Conservation (phyloP, 2,329 filamentous ascomycete genomes). For the Verticillium isaacii region DNA sequence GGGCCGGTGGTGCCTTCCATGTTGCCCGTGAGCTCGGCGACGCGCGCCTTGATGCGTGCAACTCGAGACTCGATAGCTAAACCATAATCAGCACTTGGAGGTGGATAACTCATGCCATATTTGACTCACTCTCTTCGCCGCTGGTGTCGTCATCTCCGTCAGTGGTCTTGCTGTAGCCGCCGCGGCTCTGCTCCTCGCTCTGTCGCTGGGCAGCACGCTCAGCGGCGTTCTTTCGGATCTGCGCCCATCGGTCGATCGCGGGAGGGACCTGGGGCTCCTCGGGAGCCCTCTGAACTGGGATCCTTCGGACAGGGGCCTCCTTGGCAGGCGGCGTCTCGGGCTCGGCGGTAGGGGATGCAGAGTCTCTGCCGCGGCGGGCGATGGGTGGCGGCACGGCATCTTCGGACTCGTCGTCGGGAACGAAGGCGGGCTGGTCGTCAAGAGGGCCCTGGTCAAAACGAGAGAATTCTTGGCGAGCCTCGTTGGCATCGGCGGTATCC, state of each 20-base stretch:
- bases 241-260: slow-evolving; percentile 81
- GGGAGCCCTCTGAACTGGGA: slow-evolving; percentile 1
- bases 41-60: slow-evolving; percentile 93
- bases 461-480: slow-evolving; percentile 57
- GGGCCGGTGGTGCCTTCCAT: slow-evolving; percentile 56
- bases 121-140: slow-evolving; percentile 84
- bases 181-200: slow-evolving; percentile 60
- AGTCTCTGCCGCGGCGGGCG: slow-evolving; percentile 31
- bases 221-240: slow-evolving; percentile 91
- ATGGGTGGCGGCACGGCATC: slow-evolving; percentile 49
- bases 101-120: neutral
- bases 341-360: slow-evolving; percentile 18
- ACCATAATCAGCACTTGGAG: slow-evolving; percentile 16
- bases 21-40: slow-evolving; percentile 87
- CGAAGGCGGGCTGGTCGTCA: slow-evolving; percentile 78
- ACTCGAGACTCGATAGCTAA: slow-evolving; percentile 95
- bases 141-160: slow-evolving; percentile 84
- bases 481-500: slow-evolving; percentile 52
- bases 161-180: slow-evolving; percentile 49
- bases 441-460: slow-evolving; percentile 87
- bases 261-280: slow-evolving; percentile 26
- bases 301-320: slow-evolving; percentile 24
- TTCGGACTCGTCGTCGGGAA: slow-evolving; percentile 51
- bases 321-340: slow-evolving; percentile 22
- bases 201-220: slow-evolving; percentile 65